Base-by-base conservation (phyloP, 1,284 basidiomycete genomes). In the Inonotus obliquus region DNA sequence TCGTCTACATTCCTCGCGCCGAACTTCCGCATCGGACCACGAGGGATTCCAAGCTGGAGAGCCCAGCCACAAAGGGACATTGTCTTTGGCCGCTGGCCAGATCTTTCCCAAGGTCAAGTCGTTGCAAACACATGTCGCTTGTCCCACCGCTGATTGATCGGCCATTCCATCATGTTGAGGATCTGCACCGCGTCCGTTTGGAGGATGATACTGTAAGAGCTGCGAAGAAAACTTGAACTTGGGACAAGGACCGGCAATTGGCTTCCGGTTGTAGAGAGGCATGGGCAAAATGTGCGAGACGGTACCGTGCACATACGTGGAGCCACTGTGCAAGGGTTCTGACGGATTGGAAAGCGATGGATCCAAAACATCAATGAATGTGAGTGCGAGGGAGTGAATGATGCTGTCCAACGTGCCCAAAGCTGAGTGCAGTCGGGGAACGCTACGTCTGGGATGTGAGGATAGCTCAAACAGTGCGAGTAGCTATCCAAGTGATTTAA, bases 381-480 rank as follows among this genome's bases (percentile, higher is more conserved):
- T 84, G 61, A 91, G 72, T 9, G 79, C 78, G 17, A 89, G 75
- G 32, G 77, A 76, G 59, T 82, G 83, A 58, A 92, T 83, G 57
- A 91, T 81, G 3, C 79, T 80, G 69, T 90, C 89, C 14, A 91
- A 78, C 68, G 83, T 77, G 52, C 78, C 63, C 71, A 90, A 72
- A 5, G 84, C 75, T 19, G 86, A 85, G n/a, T 75, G 73, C 44
- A 81, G 78, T 32, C 88, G 81, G 38, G 76, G 69, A 0, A 74
- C 73, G 0, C 80, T 79, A 68, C 87, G 81, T 38, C 77, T 68
- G 10, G 87, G 87, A 69, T 91, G 86, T 0, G 83, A 78, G 64
- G 83, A 88, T 51, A 88, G 73, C 69, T 91, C 87, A 65, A 90
- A 91, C 61, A 89, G 73, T 2, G 86, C 80, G 23, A 91, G 72